Base-by-base conservation (phyloP, 768 basidiomycete genomes). In the Pleurotus giganteus region DNA sequence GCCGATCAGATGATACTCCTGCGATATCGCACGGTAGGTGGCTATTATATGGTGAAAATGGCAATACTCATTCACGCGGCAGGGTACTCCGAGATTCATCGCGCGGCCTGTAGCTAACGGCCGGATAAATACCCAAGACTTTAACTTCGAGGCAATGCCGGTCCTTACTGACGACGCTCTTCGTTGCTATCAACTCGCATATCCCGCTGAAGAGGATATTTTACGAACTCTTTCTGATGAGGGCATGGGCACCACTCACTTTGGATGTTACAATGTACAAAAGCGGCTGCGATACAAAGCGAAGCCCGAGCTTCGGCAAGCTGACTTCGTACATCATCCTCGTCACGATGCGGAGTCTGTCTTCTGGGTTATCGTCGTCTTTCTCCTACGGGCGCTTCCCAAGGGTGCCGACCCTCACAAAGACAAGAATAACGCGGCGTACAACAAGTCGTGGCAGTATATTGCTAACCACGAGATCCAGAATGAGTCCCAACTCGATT, bases 301-400 rank as follows among this genome's bases (percentile, higher is more conserved):
- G n/a, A n/a, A n/a, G n/a, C n/a, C n/a, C n/a, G n/a, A n/a, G n/a
- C n/a, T n/a, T n/a, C n/a, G n/a, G n/a, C n/a, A n/a, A 29, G 47
- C 29, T 15, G 26, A 47, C 19, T 44, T 54, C 42, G 24, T 9
- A 41, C 53, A 26, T 44, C 53, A 54, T n/a, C 53, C 53, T 24
- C 3, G 53, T 23, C 53, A 54, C 39, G 53, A 54, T 36, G 53
- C 53, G 5, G 53, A 54, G 24, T 54, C 53, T n/a, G 32, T 54
- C 23, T 54, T 43, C 29, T 54, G 53, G 53, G 8, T 23, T 4
- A 54, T 54, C 12, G 41, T 54, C 5, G 17, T 43, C n/a, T 44
- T 54, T 24, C 39, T 54, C 24, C 39, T 54, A 11, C 39, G 37
- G 9, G 53, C 39, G 7, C 37, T 43, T 6, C 42, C 42, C 11